Evolutionary conservation across 805 yeast species (phyloP), one percentile per base, ranked within the genome.

Genomic region (Groenewaldozyma salmanticensis): DNA sequence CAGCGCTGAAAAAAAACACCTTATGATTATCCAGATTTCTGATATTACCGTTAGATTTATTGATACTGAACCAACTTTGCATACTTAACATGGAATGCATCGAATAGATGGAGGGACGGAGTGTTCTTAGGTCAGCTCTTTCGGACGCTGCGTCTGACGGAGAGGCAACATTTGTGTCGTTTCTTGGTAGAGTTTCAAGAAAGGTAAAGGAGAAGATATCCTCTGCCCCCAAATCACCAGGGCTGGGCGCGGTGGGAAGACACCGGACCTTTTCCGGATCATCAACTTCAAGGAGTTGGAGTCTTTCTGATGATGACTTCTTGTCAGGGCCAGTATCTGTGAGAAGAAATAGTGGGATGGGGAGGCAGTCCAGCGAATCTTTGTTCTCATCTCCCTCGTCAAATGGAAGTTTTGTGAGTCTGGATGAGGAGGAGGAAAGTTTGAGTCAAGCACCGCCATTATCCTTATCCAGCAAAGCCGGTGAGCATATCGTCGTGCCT

Each of bases 401-500:
- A 19, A 27, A 35, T 22, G 31, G 16, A 6, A n/a, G 31, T 18
- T 11, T 31, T 16, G 21, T 15, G n/a, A 35, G 31, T 13, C 40
- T 27, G n/a, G 42, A 33, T 33, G 7, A 15, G 7, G 44, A 33
- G 11, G 41, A 38, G n/a, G 18, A 19, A 7, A n/a, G 15, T 5
- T 15, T 33, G 5, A 5, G 7, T 7, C 16, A 31, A 9, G 16
- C 5, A n/a, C 33, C 15, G 43, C 13, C 15, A 15, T 11, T 18
- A 13, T n/a, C n/a, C n/a, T n/a, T n/a, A n/a, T n/a, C n/a, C n/a
- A n/a, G n/a, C n/a, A 21, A 13, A n/a, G 7, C 9, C 17, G 13
- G n/a, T 21, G 21, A 33, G 39, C 21, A 33, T 31, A 19, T 34
- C 18, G 68, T 64, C 9, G 72, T 81, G 0, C 66, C 72, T 0